A percentile compares a stretch with the other conserved stretches of the same genome.
phyloP scores from a whole-genome alignment of 176 grass and related monocot species.

The Phyllostachys edulis region DNA sequence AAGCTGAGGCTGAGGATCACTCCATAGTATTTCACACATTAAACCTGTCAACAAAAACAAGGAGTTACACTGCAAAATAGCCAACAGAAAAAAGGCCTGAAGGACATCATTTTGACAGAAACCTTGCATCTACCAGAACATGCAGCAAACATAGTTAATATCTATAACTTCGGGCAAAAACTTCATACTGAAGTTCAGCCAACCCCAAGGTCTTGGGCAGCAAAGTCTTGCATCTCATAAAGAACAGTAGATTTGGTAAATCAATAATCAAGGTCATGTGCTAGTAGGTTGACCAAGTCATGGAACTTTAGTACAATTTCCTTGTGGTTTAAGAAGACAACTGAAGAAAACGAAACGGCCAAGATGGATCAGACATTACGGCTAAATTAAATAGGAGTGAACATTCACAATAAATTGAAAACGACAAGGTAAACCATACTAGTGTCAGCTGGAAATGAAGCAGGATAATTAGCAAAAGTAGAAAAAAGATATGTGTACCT shows the following conservation, averaged over 20 bases:
- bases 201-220: neutral
- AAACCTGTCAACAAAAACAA: conserved; percentile 41
- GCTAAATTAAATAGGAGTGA: neutral
- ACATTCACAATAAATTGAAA: neutral
- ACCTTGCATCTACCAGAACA: neutral
- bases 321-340: conserved; percentile 2
- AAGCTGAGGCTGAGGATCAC: conserved; percentile 80
- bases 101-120: neutral
- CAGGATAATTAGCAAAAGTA: neutral
- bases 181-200: neutral
- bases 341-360: neutral
- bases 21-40: conserved; percentile 95
- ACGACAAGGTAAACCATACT: neutral
- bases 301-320: neutral
- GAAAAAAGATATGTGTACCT: conserved; percentile 47
- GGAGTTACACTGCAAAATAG: conserved; percentile 7
- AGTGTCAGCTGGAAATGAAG: neutral
- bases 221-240: neutral
- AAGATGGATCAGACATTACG: conserved; percentile 20
- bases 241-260: neutral
- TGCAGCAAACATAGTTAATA: neutral
- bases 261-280: neutral
- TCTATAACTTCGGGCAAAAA: conserved; percentile 2
- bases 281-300: neutral
- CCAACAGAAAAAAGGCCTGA: neutral